Evolutionary conservation across 768 basidiomycete genomes (phyloP).

Genomic region (Boletus subcaerulescens): DNA sequence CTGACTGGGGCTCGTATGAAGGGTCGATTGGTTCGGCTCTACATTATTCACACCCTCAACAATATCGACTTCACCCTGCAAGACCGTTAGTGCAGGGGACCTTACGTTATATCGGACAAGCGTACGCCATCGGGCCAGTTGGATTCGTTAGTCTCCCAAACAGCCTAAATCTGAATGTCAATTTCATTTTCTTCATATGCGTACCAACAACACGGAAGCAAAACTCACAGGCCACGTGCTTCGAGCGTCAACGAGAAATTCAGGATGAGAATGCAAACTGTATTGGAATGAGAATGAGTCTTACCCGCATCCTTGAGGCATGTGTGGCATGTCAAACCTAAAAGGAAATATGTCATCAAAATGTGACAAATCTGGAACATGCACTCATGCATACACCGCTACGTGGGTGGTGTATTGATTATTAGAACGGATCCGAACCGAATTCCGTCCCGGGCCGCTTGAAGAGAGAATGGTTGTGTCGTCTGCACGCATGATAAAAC

Average conservation of each 20-base stretch:
- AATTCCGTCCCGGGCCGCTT: constrained; percentile 34
- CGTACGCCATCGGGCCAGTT: constrained; percentile 29
- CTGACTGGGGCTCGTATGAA: constrained; percentile 55
- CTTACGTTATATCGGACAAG: background rate
- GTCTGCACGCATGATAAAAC: constrained; percentile 38
- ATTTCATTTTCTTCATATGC: constrained; percentile 5
- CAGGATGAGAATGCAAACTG: background rate
- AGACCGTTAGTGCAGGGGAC: background rate
- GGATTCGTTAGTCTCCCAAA: constrained; percentile 26
- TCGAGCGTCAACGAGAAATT: background rate
- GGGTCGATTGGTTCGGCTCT: constrained; percentile 47
- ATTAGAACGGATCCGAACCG: constrained; percentile 33
- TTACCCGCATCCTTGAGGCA: constrained; percentile 36
- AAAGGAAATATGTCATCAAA: background rate
- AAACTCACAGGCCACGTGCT: constrained; percentile 38
- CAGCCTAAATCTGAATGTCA: constrained; percentile 19
- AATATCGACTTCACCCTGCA: constrained; percentile 31
- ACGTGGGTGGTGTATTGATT: constrained; percentile 34
- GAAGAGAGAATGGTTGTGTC: constrained; percentile 30
- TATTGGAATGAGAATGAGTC: constrained; percentile 3
- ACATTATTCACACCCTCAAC: constrained; percentile 50
- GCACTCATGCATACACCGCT: constrained; percentile 25
- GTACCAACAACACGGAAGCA: background rate
- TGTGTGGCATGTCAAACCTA: constrained; percentile 36
- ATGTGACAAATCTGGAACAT: background rate